Evolutionary conservation across 1,284 basidiomycete species (phyloP).

Genomic region (Pyrrhoderma noxium): DNA sequence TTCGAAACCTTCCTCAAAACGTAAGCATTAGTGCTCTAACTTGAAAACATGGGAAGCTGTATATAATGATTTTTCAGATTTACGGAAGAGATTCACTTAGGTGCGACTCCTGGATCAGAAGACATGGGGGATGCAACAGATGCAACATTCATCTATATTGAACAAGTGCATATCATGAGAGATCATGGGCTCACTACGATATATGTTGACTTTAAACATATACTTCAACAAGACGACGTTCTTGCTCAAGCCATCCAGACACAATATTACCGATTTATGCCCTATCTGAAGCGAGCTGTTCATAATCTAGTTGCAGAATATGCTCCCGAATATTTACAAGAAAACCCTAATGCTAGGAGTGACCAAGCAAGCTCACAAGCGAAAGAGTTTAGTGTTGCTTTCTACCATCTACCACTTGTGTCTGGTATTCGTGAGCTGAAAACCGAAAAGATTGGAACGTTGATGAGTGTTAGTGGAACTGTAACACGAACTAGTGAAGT

Average conservation of each 20-base stretch:
- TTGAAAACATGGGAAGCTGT: background rate
- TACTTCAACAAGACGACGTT: constrained; percentile 85
- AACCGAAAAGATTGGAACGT: constrained; percentile 87
- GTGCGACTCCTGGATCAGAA: constrained; percentile 64
- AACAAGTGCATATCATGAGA: constrained; percentile 89
- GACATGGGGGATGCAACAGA: constrained; percentile 51
- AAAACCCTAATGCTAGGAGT: constrained; percentile 74
- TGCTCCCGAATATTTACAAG: constrained; percentile 89
- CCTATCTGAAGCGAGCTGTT: constrained; percentile 87
- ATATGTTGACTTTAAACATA: constrained; percentile 92
- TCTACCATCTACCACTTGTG: constrained; percentile 92
- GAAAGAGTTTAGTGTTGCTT: constrained; percentile 92
- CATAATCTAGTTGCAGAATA: constrained; percentile 84
- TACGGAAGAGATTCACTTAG: constrained; percentile 74
- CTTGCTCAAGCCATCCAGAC: constrained; percentile 89
- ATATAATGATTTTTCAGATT: constrained; percentile 43
- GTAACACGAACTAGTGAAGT: constrained; percentile 98
- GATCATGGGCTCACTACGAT: constrained; percentile 92
- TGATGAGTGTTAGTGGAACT: constrained; percentile 92
- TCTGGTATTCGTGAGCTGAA: constrained; percentile 93
- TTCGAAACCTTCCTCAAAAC: constrained; percentile 88
- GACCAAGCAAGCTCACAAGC: constrained; percentile 83
- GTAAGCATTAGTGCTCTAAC: constrained; percentile 42
- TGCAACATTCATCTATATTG: constrained; percentile 74
- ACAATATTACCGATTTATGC: constrained; percentile 96